Base-by-base conservation (phyloP, 164 flowering plant species). In the Magnolia changhungtana region DNA sequence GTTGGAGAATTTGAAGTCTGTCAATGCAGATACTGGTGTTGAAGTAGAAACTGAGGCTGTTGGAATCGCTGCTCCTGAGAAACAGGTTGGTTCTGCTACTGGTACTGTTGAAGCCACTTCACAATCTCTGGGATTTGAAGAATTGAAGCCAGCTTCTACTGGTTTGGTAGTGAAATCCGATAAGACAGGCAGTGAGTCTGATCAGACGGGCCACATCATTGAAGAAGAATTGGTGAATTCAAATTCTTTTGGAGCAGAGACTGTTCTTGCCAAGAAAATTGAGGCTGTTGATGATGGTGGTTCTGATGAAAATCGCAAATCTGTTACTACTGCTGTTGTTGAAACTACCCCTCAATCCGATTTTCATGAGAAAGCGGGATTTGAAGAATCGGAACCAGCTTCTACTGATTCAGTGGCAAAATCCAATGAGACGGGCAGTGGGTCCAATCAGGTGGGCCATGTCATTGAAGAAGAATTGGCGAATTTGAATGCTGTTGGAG, bases 161-260 rank as follows among this genome's bases (percentile, higher is more conserved):
- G 37, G 24, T 65, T 65, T 21, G 9, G 24, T 20, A 65, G 21
- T 8, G 24, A 29, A 65, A 20, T 65, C 68, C 2, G 7, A 27
- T 68, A 45, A 13, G 50, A 7, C 7, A 63, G 71, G 31, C 16
- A 27, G 70, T 69, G 79, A 59, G 3, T 23, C 76, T 45, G 31
- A 61, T 16, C 61, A 63, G 59, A 37, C 7, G 7, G 29, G 27
- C 51, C 10, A 29, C 18, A 14, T 45, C 13, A 27, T 63, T 49
- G 77, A 45, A 59, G 81, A 74, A 58, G 84, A 74, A 77, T 65
- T 59, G 7, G 61, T 13, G 76, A 75, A 64, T 31, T 70, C 61
- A 13, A 75, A 79, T 66, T 19, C 72, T 24, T 71, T 67, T 72
- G 76, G 67, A 67, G 80, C 64, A 51, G 72, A 71, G 69, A n/a